Evolutionary conservation across 1,139 yeast species (phyloP).

Genomic region (Starmera stellimalicola): DNA sequence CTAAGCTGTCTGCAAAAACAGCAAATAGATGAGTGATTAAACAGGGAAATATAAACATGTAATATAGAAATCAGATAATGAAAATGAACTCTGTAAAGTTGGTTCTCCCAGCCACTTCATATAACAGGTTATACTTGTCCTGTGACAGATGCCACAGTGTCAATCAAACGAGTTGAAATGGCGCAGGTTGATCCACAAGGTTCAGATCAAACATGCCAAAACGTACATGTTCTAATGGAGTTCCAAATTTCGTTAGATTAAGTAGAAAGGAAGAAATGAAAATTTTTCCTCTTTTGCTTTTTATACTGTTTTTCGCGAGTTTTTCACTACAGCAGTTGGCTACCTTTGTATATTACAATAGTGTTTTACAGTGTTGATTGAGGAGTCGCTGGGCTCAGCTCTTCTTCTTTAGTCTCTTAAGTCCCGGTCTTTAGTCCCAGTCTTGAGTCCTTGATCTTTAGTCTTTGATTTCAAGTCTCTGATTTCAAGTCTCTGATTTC

Average conservation of each 20-base stretch:
- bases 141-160: not conserved
- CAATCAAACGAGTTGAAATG: not conserved
- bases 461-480: too few relatives aligned
- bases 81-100: constrained; percentile 2
- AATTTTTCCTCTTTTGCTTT: not conserved
- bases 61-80: constrained; percentile 2
- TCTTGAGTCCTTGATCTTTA: too few relatives aligned
- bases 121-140: too few relatives aligned
- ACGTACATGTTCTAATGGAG: not conserved
- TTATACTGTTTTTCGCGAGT: not conserved
- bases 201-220: not conserved
- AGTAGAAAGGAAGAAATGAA: not conserved
- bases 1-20: constrained; percentile 1
- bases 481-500: not conserved
- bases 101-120: too few relatives aligned
- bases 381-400: too few relatives aligned
- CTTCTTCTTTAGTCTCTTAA: too few relatives aligned
- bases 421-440: too few relatives aligned
- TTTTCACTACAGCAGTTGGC: too few relatives aligned
- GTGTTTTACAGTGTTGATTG: too few relatives aligned
- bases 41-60: constrained; percentile 1
- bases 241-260: not conserved
- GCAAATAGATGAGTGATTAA: constrained; percentile 6
- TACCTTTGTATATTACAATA: too few relatives aligned
- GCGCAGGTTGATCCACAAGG: not conserved